These are phyloP conservation scores for Parmelia sp. DNA, from an alignment of 495 filamentous ascomycete species.

Conservation along the genomic window DNA sequence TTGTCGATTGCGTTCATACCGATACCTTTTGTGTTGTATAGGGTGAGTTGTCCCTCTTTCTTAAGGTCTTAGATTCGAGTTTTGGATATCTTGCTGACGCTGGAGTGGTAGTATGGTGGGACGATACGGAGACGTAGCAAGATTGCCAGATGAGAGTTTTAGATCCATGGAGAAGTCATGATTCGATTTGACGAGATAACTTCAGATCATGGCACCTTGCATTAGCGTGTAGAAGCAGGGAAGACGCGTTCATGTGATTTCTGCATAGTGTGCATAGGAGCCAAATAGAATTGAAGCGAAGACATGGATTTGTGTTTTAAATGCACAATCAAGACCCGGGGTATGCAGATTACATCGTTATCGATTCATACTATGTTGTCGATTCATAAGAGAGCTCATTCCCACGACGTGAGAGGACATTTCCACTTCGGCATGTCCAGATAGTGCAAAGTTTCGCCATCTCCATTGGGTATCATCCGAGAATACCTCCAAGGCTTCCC, in stretches of 20 bases:
- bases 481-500: background rate
- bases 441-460: background rate
- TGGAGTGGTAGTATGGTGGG: background rate
- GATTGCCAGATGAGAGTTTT: background rate
- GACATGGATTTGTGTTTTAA: background rate
- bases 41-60: constrained; percentile 23
- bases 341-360: background rate
- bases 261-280: background rate
- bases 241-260: background rate
- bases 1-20: constrained; percentile 40
- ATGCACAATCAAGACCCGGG: background rate
- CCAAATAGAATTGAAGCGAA: background rate
- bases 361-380: background rate
- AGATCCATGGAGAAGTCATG: background rate
- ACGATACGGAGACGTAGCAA: constrained; percentile 7
- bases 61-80: background rate
- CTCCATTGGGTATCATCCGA: constrained; percentile 2
- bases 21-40: constrained; percentile 37
- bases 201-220: constrained; percentile 15
- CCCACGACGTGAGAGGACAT: background rate
- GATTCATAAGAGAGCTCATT: background rate
- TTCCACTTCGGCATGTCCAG: background rate
- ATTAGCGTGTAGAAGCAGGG: background rate
- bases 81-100: background rate
- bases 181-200: constrained; percentile 27